phyloP scores from a whole-genome alignment of 495 filamentous ascomycete species.

The Podospora pseudopauciseta region DNA sequence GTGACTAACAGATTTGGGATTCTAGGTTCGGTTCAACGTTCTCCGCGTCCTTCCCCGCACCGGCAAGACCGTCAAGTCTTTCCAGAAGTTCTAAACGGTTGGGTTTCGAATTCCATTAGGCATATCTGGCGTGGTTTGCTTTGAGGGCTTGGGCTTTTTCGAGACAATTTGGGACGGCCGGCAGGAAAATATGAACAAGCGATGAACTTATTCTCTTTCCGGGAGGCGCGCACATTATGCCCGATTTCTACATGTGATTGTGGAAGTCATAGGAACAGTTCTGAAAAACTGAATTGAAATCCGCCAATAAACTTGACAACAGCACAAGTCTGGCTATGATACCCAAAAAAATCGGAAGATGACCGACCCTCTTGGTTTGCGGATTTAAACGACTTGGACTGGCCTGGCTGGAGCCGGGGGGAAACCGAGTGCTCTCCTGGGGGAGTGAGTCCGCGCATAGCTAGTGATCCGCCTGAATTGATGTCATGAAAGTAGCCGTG shows the following conservation, averaged over 20 bases:
- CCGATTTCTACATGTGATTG: slow-evolving; percentile 20
- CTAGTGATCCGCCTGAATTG: neutral
- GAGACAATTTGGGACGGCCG: slow-evolving; percentile 42
- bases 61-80: slow-evolving; percentile 95
- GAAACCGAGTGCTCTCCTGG: neutral
- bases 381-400: neutral
- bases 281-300: slow-evolving; percentile 37
- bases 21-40: slow-evolving; percentile 96
- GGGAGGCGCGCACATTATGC: slow-evolving; percentile 30
- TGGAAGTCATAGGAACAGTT: slow-evolving; percentile 44
- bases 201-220: slow-evolving; percentile 30
- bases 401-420: neutral
- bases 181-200: slow-evolving; percentile 33
- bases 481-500: neutral
- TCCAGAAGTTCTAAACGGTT: slow-evolving; percentile 86
- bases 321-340: slow-evolving; percentile 23
- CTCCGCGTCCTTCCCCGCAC: slow-evolving; percentile 94
- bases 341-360: slow-evolving; percentile 9
- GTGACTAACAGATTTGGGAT: slow-evolving; percentile 16
- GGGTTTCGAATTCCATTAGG: slow-evolving; percentile 37
- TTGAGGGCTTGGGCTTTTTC: slow-evolving; percentile 48
- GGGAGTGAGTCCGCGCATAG: neutral
- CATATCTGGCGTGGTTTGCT: slow-evolving; percentile 52
- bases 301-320: slow-evolving; percentile 32
- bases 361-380: neutral